These are phyloP conservation scores for Helichrysum umbraculigerum DNA, from an alignment of 129 eudicot genomes.

Conservation along the genomic window DNA sequence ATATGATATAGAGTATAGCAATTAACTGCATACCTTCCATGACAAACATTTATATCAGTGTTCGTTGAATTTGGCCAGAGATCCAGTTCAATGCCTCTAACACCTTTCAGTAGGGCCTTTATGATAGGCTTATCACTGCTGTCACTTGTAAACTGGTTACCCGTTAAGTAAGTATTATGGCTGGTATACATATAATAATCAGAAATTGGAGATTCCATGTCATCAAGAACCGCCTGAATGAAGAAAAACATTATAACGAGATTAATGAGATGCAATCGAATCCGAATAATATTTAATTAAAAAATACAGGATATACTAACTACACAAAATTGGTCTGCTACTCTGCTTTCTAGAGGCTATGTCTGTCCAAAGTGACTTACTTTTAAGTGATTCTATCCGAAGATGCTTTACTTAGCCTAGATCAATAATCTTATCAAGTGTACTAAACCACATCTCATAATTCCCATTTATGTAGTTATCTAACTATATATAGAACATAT, in stretches of 20 bases:
- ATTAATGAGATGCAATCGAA: neutral
- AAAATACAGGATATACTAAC: neutral
- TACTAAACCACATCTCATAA: neutral
- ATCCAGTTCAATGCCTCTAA: constrained; percentile 50
- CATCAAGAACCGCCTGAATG: constrained; percentile 46
- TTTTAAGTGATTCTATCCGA: neutral
- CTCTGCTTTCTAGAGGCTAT: neutral
- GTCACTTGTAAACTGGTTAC: constrained; percentile 58
- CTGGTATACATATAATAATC: constrained; percentile 18
- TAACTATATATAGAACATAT: no score
- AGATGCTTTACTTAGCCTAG: neutral
- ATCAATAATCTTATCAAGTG: neutral
- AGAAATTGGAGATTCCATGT: constrained; percentile 43
- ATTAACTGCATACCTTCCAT: constrained; percentile 52
- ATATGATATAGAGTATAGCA: no score
- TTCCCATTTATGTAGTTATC: neutral
- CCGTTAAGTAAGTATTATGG: constrained; percentile 65
- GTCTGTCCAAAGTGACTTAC: neutral
- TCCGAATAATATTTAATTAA: neutral
- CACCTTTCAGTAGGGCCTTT: constrained; percentile 47
- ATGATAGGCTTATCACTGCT: constrained; percentile 53
- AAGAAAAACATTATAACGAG: neutral
- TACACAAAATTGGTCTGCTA: neutral
- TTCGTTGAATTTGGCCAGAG: constrained; percentile 54
- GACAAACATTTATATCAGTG: constrained; percentile 47